Base-by-base conservation (phyloP, 495 filamentous ascomycete species). In the Aspergillus hancockii region DNA sequence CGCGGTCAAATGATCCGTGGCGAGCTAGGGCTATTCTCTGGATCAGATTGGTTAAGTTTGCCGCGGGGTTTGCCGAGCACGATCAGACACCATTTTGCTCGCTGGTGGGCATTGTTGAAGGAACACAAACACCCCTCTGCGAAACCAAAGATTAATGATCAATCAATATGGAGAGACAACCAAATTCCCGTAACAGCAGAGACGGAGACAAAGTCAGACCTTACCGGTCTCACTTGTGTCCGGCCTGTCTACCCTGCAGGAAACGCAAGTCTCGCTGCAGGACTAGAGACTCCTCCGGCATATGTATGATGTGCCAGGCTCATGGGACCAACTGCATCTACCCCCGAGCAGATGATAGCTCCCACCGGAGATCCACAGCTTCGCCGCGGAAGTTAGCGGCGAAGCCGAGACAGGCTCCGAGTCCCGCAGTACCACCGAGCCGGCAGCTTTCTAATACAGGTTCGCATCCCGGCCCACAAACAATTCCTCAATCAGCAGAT, bases 191-290 rank as follows among this genome's bases (percentile, higher is more conserved):
- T 36, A 28, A 3, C 25, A 28, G 12, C 16, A 13, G 12, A 40
- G 18, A 45, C 14, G n/a, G 25, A 14, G 19, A 13, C n/a, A 28
- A 40, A 59, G 50, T 34, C 23, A 52, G 67, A 34, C 68, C 68
- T 16, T 67, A 71, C 30, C 58, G 66, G 22, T 71, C 66, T 16
- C 69, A 69, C 30, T 14, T 64, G 0, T 53, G 54, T 25, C 69
- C 69, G 9, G 69, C 69, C 19, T 71, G 69, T 36, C 30, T 64
- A 2, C 22, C 64, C 36, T 71, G 69, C 60, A 58, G 54, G 22
- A 65, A 64, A 46, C 69, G 69, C 56, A 71, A 71, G 36, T 71
- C 69, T 0, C 60, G 66, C 18, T 71, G 66, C 47, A 67, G 55
- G 25, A 66, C 59, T 5, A 43, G 22, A 52, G 49, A 45, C 18